Conservation (phyloP, 2,329 filamentous ascomycete genomes). For the Hypoxylon sp. region DNA sequence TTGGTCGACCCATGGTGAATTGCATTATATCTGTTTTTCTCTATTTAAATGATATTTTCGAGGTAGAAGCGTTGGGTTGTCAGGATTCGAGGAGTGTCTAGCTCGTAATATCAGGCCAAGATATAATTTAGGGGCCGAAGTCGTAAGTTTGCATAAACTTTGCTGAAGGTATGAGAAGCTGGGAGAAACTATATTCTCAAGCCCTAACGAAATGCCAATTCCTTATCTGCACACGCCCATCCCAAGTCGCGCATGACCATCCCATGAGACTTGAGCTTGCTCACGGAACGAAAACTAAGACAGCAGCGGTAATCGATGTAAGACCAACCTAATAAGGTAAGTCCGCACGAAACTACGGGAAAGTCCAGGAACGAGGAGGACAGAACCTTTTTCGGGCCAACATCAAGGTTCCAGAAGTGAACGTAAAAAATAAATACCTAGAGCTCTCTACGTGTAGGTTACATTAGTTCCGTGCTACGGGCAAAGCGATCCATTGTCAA, state of each 20-base stretch:
- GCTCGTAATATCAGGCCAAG: slow-evolving; percentile 20
- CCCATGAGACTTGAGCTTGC: slow-evolving; percentile 29
- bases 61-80: slow-evolving; percentile 3
- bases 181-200: slow-evolving; percentile 14
- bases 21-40: slow-evolving; percentile 34
- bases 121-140: slow-evolving; percentile 14
- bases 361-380: slow-evolving; percentile 14
- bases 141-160: slow-evolving; percentile 13
- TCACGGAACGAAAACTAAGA: slow-evolving; percentile 26
- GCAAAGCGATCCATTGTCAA: slow-evolving; percentile 28
- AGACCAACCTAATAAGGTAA: slow-evolving; percentile 26
- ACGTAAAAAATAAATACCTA: slow-evolving; percentile 23
- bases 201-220: slow-evolving; percentile 14
- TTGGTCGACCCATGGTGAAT: slow-evolving; percentile 39
- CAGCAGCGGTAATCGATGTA: slow-evolving; percentile 35
- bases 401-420: slow-evolving; percentile 38
- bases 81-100: slow-evolving; percentile 4
- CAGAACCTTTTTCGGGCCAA: slow-evolving; percentile 23
- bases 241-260: slow-evolving; percentile 28
- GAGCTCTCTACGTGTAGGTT: slow-evolving; percentile 25
- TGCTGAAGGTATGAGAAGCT: neutral
- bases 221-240: slow-evolving; percentile 24
- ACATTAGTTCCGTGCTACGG: slow-evolving; percentile 33
- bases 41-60: slow-evolving; percentile 9
- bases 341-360: slow-evolving; percentile 9